These are phyloP conservation scores for Cinchona pubescens DNA, from an alignment of 257 asterid species.

Conservation along the genomic window DNA sequence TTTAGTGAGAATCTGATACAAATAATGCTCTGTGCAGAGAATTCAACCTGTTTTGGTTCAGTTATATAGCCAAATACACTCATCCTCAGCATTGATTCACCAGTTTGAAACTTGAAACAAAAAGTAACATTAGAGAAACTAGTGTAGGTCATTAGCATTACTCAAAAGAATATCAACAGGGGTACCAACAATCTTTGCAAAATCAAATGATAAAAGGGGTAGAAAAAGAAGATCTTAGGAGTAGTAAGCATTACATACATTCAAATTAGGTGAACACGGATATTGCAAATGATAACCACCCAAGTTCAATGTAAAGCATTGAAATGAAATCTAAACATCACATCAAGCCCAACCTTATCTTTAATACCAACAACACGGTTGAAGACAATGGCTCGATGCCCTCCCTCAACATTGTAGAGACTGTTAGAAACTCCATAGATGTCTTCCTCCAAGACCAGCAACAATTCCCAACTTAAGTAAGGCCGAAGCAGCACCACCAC, in stretches of 20 bases:
- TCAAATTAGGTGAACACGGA: not conserved
- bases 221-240: not conserved
- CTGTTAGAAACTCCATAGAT: constrained; percentile 68
- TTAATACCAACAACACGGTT: constrained; percentile 70
- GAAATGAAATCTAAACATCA: not conserved
- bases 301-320: not conserved
- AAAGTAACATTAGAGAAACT: too few species aligned
- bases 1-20: not conserved
- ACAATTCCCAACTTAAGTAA: constrained; percentile 53
- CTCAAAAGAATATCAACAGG: not conserved
- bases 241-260: not conserved
- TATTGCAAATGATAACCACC: not conserved
- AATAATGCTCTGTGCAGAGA: not conserved
- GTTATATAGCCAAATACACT: not conserved
- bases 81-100: not conserved
- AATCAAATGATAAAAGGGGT: not conserved
- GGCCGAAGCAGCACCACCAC: constrained; percentile 66
- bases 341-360: constrained; percentile 53
- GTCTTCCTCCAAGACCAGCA: constrained; percentile 70
- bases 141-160: not conserved
- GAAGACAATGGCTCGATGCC: constrained; percentile 88
- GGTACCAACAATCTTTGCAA: not conserved
- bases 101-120: not conserved
- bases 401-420: constrained; percentile 92
- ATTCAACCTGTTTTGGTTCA: too few species aligned